phyloP scores from a whole-genome alignment of 2,329 filamentous ascomycete genomes.

The Curvularia sp. region DNA sequence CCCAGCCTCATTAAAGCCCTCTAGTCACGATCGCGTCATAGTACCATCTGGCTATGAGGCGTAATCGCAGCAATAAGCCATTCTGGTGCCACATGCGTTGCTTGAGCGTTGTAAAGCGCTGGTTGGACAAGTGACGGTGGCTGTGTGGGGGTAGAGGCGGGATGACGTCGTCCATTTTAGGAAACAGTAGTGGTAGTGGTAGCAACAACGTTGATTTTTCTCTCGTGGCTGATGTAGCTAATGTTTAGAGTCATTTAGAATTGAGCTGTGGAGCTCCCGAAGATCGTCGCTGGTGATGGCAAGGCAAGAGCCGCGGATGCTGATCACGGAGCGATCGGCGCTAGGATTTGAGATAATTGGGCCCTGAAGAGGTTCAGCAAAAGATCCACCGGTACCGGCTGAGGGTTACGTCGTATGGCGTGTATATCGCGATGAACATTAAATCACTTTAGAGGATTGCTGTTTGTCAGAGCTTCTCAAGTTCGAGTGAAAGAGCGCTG shows the following conservation, averaged over 20 bases:
- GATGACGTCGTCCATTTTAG: constrained; percentile 6
- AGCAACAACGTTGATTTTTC: neutral
- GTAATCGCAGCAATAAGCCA: neutral
- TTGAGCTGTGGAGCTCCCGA: neutral
- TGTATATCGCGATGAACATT: neutral
- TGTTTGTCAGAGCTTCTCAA: neutral
- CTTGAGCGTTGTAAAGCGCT: too few relatives aligned
- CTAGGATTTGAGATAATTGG: neutral
- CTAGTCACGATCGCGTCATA: neutral
- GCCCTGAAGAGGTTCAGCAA: neutral
- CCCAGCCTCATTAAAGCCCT: neutral
- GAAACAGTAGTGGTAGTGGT: neutral
- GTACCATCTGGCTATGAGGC: neutral
- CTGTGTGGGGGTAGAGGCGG: constrained; percentile 6
- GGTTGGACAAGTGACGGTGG: neutral
- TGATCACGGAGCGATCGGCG: neutral
- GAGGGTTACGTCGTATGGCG: neutral
- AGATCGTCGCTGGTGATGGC: neutral
- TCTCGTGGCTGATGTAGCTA: neutral
- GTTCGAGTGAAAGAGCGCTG: neutral
- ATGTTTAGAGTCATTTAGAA: neutral
- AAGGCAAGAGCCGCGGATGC: neutral
- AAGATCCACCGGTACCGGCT: neutral
- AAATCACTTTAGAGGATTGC: neutral
- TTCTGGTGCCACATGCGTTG: neutral